These are phyloP conservation scores for Hirsutella minnesotensis DNA, from an alignment of 2,329 filamentous ascomycete genomes.

Conservation along the genomic window DNA sequence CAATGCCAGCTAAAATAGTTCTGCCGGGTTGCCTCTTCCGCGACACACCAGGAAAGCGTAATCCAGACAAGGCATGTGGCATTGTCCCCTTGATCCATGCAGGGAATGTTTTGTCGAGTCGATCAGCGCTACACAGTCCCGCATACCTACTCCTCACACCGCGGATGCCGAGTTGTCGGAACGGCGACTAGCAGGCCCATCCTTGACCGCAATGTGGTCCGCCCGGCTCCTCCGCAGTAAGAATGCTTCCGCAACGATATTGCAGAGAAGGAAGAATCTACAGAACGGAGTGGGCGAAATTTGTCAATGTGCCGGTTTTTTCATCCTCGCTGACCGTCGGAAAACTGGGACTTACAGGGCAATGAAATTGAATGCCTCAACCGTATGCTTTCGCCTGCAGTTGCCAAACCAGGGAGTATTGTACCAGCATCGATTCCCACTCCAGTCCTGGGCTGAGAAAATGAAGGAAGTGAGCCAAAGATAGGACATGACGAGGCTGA, in stretches of 20 bases:
- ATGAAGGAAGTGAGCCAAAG: slow-evolving; percentile 16
- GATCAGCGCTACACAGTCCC: not conserved
- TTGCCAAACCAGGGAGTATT: slow-evolving; percentile 3
- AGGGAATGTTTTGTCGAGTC: too few species aligned
- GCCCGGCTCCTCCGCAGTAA: not conserved
- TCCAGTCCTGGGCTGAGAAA: slow-evolving; percentile 13
- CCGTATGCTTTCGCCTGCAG: slow-evolving; percentile 11
- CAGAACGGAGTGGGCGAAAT: too few species aligned
- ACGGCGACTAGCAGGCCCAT: not conserved
- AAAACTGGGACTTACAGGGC: slow-evolving; percentile 9
- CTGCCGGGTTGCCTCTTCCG: too few species aligned
- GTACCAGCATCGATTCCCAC: slow-evolving; percentile 6
- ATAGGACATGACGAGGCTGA: slow-evolving; percentile 13
- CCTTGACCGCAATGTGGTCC: not conserved
- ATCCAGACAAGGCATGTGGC: too few species aligned
- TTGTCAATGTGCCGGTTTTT: not conserved
- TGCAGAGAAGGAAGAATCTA: slow-evolving; percentile 10
- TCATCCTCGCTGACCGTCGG: not conserved
- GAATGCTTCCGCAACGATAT: slow-evolving; percentile 7
- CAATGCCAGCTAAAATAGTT: too few species aligned
- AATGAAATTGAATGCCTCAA: slow-evolving; percentile 13
- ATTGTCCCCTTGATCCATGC: too few species aligned
- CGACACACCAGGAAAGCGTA: too few species aligned
- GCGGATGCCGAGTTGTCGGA: not conserved
- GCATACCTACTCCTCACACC: not conserved